Evolutionary conservation across 345 rosid genomes (phyloP), one percentile per base, ranked within the genome.

Genomic region (Eutrema heterophyllum): DNA sequence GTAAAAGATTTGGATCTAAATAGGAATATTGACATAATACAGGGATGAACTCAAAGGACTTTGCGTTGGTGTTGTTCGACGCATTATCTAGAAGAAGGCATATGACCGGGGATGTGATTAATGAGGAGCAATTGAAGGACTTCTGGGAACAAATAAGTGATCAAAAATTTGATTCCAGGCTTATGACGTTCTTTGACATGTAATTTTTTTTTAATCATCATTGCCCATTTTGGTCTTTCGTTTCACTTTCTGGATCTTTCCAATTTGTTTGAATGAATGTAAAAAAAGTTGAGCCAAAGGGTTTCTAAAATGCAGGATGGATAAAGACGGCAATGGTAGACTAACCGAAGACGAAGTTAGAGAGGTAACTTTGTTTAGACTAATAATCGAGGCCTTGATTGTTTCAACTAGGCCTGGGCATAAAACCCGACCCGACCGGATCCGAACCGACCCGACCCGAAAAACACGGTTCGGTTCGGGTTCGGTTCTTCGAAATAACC

Each of bases 141-240:
- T 89, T 89, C 32, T 89, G 96, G 96, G 90, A 87, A 46, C 90
- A 86, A 81, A 84, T 89, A 75, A 76, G 84, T 21, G 36, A 86
- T 41, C 88, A 86, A 82, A 79, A 85, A 59, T 89, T 89, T 40
- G 90, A 87, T 71, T 78, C 90, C 45, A 89, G 88, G 83, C 92
- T 89, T 50, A 81, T 77, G 43, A 81, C 83, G 18, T 89, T 89
- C 84, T 86, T 89, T 50, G 90, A 86, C 82, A 82, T 89, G 95
- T 89, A 82, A 72, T 4, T 55, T 14, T 27, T 11, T 2, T 11
- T 11, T 14, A 30, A n/a, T n/a, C n/a, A 32, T 46, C 43, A 32
- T n/a, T 21, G 24, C 26, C 21, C 7, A 39, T 9, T 67, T 71
- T 40, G 2, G 6, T 36, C 5, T 39, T 48, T 58, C 7, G 38